Evolutionary conservation across 2,329 filamentous ascomycete genomes (phyloP).

Genomic region (Phyllosticta citribraziliensis): DNA sequence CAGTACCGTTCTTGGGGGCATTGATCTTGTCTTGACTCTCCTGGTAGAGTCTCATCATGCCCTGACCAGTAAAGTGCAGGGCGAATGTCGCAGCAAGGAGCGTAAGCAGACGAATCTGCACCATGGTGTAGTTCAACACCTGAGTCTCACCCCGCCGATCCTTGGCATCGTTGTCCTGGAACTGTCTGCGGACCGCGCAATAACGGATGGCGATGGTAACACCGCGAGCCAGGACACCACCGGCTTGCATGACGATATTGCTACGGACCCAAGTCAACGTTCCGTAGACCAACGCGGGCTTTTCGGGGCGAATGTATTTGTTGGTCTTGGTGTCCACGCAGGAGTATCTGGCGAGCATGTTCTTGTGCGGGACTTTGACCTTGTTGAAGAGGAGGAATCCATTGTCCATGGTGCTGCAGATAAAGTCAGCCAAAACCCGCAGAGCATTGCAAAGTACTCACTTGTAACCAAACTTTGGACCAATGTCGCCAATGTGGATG

Average conservation of each 20-base stretch:
- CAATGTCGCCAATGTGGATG: constrained; percentile 69
- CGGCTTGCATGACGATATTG: constrained; percentile 64
- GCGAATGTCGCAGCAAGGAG: constrained; percentile 66
- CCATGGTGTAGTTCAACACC: constrained; percentile 74
- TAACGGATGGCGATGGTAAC: constrained; percentile 72
- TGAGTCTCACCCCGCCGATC: constrained; percentile 55
- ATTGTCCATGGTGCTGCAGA: constrained; percentile 61
- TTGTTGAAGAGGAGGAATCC: constrained; percentile 70
- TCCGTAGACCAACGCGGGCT: constrained; percentile 61
- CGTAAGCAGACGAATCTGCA: constrained; percentile 63
- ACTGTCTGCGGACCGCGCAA: constrained; percentile 64
- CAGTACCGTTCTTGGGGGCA: constrained; percentile 31
- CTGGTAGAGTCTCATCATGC: constrained; percentile 65
- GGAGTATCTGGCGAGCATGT: constrained; percentile 65
- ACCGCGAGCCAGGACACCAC: constrained; percentile 60
- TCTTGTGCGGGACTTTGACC: constrained; percentile 62
- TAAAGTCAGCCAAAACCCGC: background rate
- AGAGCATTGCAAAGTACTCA: constrained; percentile 18
- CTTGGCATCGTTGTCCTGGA: constrained; percentile 62
- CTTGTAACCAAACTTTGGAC: constrained; percentile 70
- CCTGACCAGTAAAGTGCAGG: constrained; percentile 68
- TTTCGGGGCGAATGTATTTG: constrained; percentile 57
- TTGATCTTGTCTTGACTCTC: constrained; percentile 61
- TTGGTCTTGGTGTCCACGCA: constrained; percentile 57
- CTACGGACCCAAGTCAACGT: constrained; percentile 68